Evolutionary conservation across 176 grass and related monocot genomes (phyloP).

Genomic region (Aegilops tauschii): DNA sequence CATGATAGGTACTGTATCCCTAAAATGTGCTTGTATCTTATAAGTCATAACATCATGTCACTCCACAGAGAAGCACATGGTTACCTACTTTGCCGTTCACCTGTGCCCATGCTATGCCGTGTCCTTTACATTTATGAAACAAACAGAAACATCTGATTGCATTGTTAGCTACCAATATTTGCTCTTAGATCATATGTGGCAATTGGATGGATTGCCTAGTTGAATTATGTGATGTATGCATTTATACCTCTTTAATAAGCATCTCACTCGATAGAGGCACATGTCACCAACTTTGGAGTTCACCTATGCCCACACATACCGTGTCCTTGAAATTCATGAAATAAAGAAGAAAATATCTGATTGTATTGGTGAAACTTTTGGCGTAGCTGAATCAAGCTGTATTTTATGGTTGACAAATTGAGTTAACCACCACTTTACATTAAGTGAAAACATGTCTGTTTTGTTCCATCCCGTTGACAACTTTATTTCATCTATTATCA

Average conservation of each 20-base stretch:
- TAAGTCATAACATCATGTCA: not conserved
- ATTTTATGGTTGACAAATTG: constrained; percentile 7
- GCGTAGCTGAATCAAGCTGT: not conserved
- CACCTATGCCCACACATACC: not conserved
- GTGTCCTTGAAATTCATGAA: not conserved
- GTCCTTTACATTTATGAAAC: constrained; percentile 3
- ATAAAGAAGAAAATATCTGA: not conserved
- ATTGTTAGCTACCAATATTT: not conserved
- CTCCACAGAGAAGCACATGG: not conserved
- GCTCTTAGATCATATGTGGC: not conserved
- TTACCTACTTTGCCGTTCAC: not conserved
- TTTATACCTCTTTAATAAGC: not conserved
- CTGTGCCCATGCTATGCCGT: not conserved
- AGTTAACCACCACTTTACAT: not conserved
- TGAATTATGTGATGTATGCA: not conserved
- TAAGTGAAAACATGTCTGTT: not conserved
- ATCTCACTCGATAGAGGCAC: not conserved
- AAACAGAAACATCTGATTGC: not conserved
- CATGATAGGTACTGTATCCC: constrained; percentile 45
- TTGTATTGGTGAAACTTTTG: not conserved
- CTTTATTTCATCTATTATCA: not conserved
- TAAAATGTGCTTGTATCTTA: not conserved
- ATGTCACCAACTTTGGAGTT: not conserved
- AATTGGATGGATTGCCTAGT: not conserved
- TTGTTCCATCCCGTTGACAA: not conserved